These are phyloP conservation scores for Penicillium sp. DNA, from an alignment of 2,329 filamentous ascomycete species.

Conservation along the genomic window DNA sequence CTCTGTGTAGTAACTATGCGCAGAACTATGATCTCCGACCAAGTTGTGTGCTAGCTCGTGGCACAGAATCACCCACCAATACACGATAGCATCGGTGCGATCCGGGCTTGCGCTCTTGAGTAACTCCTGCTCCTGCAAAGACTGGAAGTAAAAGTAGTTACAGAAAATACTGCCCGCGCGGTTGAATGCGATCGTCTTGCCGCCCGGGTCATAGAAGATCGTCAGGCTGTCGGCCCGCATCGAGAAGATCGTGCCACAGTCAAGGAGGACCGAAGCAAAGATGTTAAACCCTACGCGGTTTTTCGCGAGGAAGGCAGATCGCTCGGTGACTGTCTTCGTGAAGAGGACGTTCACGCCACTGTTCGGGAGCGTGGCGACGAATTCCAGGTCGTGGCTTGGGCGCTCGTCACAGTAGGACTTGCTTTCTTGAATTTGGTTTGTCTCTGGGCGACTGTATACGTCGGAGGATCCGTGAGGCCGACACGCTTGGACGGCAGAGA, in stretches of 20 bases:
- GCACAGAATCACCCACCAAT: conserved; percentile 95
- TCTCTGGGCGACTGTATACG: conserved; percentile 70
- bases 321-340: conserved; percentile 52
- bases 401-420: conserved; percentile 81
- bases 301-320: conserved; percentile 57
- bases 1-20: conserved; percentile 82
- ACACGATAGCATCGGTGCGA: conserved; percentile 68
- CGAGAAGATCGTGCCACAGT: conserved; percentile 69
- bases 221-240: conserved; percentile 69
- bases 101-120: conserved; percentile 38
- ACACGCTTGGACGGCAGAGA: conserved; percentile 74
- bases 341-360: conserved; percentile 74
- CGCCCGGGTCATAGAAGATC: conserved; percentile 78
- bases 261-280: conserved; percentile 68
- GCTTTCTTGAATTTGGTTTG: conserved; percentile 74
- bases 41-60: conserved; percentile 96
- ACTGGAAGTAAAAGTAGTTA: conserved; percentile 82
- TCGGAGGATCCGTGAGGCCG: conserved; percentile 70
- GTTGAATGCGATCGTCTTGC: conserved; percentile 91
- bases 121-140: conserved; percentile 64
- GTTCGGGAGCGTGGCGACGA: conserved; percentile 63
- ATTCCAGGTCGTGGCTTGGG: conserved; percentile 68
- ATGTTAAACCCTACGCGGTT: conserved; percentile 63
- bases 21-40: conserved; percentile 70
- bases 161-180: conserved; percentile 83